Percentiles rank a stretch among this genome's conserved stretches.
Evolutionary conservation across 768 basidiomycete species (phyloP).

Genomic region (Vararia minispora): DNA sequence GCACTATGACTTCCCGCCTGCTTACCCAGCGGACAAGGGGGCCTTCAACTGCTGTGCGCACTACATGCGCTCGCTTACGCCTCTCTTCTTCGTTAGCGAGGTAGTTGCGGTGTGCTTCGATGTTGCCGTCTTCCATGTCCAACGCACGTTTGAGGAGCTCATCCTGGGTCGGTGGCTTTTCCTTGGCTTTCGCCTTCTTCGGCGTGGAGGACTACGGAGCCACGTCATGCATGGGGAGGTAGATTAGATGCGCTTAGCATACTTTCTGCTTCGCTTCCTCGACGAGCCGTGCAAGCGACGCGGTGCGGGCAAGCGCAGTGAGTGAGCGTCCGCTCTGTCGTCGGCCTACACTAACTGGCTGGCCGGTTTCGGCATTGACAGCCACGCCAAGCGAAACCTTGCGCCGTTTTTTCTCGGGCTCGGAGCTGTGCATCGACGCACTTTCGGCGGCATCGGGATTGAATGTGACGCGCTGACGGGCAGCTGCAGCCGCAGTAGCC

Average conservation of each 20-base stretch:
- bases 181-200: constrained; percentile 46
- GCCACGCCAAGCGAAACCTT: constrained; percentile 44
- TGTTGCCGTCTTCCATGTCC: constrained; percentile 81
- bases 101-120: constrained; percentile 67
- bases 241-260: constrained; percentile 8
- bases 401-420: constrained; percentile 26
- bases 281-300: too few relatives aligned
- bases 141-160: constrained; percentile 76
- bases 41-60: constrained; percentile 50
- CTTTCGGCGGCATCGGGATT: constrained; percentile 36
- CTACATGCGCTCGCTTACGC: constrained; percentile 52
- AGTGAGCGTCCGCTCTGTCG: constrained; percentile 56
- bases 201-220: constrained; percentile 30
- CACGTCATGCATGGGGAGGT: not conserved
- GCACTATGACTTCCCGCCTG: constrained; percentile 42
- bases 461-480: constrained; percentile 55
- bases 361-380: constrained; percentile 51
- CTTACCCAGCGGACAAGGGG: constrained; percentile 68
- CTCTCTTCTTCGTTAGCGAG: constrained; percentile 76
- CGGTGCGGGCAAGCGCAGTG: constrained; percentile 62
- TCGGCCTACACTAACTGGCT: constrained; percentile 31
- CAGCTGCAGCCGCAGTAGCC: constrained; percentile 56
- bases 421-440: constrained; percentile 11
- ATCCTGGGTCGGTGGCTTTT: constrained; percentile 57
- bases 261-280: constrained; percentile 55